Base-by-base conservation (phyloP, 805 yeast species). In the Candida khao-thaluensis region DNA sequence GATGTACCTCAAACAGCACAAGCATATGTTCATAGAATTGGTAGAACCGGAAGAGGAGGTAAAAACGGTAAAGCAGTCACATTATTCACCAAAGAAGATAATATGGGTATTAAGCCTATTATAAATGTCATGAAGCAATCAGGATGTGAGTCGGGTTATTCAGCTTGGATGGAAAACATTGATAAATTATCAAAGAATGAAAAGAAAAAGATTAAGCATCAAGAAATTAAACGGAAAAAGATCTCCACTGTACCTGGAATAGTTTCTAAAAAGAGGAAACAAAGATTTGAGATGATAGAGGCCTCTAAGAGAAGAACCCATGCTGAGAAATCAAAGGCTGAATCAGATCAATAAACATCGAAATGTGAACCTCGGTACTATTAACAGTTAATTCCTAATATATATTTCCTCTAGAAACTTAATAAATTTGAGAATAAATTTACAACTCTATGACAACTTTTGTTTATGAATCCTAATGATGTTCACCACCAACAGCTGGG, bases 41-140 rank as follows among this genome's bases (percentile, higher is more conserved):
- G 99, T 62, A 84, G 99, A 72, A 91, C 99, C 2, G 99, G 99
- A 50, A 82, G 99, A 73, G 96, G 88, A 38, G 96, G 95, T 1
- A 79, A 84, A 44, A 54, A 65, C 7, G 99, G 99, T 41, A 75
- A 74, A 51, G 97, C 98, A 0, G 78, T 93, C 14, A 93, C 99
- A 0, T 82, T 90, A 49, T 93, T 85, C 67, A 91, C 99, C 17
- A 90, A 89, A 57, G 95, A 87, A 47, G 99, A 93, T 57, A 63
- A 76, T 3, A 59, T 75, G 41, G 78, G 85, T 2, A 74, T 93
- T 31, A 85, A 85, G 57, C 85, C 93, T 7, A 85, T 93, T 30
- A 77, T 91, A 20, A 93, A 90, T 56, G 98, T 93, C 11, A 91
- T 93, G 96, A 85, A 85, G 53, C 95, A 90, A 61, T 85, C 95